These are phyloP conservation scores for Salix koriyanagi DNA, from an alignment of 345 rosid species.

Conservation along the genomic window DNA sequence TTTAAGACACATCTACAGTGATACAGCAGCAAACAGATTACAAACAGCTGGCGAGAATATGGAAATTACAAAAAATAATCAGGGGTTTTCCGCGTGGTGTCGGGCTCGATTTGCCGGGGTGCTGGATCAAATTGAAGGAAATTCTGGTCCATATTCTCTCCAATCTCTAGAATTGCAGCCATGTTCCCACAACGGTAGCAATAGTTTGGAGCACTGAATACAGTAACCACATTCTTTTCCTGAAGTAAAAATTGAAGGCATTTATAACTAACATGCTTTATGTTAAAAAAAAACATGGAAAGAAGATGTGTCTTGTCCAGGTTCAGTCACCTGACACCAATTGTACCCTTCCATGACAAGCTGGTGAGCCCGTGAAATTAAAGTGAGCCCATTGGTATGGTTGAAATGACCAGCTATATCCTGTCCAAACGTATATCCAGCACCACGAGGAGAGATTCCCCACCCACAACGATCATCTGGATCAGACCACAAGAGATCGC, in stretches of 20 bases:
- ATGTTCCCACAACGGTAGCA: constrained; percentile 94
- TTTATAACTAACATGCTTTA: too few relatives aligned
- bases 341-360: constrained; percentile 96
- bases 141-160: constrained; percentile 93
- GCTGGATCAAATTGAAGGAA: constrained; percentile 95
- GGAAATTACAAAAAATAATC: constrained; percentile 88
- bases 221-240: constrained; percentile 93
- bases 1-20: constrained; percentile 48
- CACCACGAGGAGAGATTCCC: constrained; percentile 99
- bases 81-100: constrained; percentile 91
- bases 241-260: constrained; percentile 11
- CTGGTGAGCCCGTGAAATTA: constrained; percentile 94
- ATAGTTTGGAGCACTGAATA: constrained; percentile 92
- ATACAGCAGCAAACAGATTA: constrained; percentile 29
- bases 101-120: constrained; percentile 88
- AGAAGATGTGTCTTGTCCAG: neutral
- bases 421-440: constrained; percentile 93
- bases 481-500: constrained; percentile 97
- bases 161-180: constrained; percentile 94
- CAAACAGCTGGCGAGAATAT: constrained; percentile 32
- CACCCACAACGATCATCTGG: constrained; percentile 97
- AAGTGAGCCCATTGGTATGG: constrained; percentile 76
- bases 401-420: constrained; percentile 86
- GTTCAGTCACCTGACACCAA: constrained; percentile 77
- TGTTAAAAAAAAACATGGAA: neutral